A percentile compares a stretch with the other conserved stretches of the same genome.
phyloP scores from a whole-genome alignment of 2,329 filamentous ascomycete genomes.

The Ascochyta rabiei region DNA sequence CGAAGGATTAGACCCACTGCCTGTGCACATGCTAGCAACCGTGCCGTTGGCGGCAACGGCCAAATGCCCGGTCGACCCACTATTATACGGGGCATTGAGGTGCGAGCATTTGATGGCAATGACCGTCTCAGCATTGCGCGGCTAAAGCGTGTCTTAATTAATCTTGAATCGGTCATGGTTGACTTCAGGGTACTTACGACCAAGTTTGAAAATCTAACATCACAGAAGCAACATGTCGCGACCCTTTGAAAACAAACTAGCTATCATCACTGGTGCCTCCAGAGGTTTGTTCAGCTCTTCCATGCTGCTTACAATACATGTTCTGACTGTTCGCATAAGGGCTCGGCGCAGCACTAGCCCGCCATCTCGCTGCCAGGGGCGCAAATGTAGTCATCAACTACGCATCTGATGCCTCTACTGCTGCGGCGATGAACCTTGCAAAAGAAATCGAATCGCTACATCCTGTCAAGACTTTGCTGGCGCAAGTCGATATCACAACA shows the following conservation, averaged over 20 bases:
- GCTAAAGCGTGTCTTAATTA: neutral
- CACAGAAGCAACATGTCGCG: neutral
- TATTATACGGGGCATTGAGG: neutral
- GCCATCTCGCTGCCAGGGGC: constrained; percentile 74
- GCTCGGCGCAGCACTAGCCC: constrained; percentile 70
- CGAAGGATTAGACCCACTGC: neutral
- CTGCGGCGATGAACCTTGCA: constrained; percentile 58
- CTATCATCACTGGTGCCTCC: constrained; percentile 76
- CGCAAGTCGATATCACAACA: constrained; percentile 71
- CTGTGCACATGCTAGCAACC: neutral
- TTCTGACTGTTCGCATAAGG: constrained; percentile 54
- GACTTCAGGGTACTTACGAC: neutral
- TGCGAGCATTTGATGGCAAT: too few relatives aligned
- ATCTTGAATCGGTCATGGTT: neutral
- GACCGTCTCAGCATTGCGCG: neutral
- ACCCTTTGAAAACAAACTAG: constrained; percentile 69
- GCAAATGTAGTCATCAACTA: constrained; percentile 72
- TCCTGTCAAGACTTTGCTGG: constrained; percentile 61
- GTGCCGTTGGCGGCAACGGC: neutral
- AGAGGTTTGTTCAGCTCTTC: constrained; percentile 59
- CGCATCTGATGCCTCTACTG: constrained; percentile 63
- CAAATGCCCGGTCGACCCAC: neutral
- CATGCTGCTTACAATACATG: neutral
- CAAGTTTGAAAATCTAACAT: neutral
- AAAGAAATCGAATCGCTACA: constrained; percentile 59